Percentiles rank a stretch among this genome's conserved stretches.
Conservation (phyloP, 2,329 filamentous ascomycete genomes). For the Hypoxylon sp. region DNA sequence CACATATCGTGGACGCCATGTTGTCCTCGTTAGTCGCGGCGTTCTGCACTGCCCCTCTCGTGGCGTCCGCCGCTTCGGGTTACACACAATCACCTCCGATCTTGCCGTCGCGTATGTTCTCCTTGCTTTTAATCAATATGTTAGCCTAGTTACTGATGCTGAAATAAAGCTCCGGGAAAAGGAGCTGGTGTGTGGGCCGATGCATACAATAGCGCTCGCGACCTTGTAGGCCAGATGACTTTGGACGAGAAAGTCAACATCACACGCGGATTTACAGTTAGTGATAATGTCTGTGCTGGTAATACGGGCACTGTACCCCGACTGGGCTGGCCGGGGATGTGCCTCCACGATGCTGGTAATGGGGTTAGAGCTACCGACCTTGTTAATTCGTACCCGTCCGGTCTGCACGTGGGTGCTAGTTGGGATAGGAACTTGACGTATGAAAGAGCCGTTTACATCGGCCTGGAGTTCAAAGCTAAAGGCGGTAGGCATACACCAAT, state of each 20-base stretch:
- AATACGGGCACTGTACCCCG: constrained; percentile 64
- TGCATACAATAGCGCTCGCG: constrained; percentile 71
- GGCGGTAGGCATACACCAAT: constrained; percentile 55
- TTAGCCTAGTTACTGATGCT: constrained; percentile 2
- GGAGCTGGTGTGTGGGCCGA: constrained; percentile 65
- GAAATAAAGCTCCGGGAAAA: constrained; percentile 52
- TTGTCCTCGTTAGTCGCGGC: constrained; percentile 31
- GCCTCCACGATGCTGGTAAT: constrained; percentile 66
- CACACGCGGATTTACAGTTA: constrained; percentile 58
- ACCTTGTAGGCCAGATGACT: constrained; percentile 73
- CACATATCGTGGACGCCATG: constrained; percentile 39
- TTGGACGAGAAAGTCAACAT: constrained; percentile 74
- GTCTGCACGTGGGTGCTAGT: constrained; percentile 63
- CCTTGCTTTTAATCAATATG: background rate
- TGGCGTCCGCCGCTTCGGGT: constrained; percentile 32
- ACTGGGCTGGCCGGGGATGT: constrained; percentile 63
- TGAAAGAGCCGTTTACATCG: constrained; percentile 67
- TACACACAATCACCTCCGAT: constrained; percentile 52
- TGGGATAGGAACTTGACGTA: constrained; percentile 71
- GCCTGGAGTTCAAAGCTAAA: constrained; percentile 69
- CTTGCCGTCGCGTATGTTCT: constrained; percentile 53
- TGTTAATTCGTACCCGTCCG: constrained; percentile 65
- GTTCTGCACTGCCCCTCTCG: constrained; percentile 38
- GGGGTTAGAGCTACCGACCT: constrained; percentile 65
- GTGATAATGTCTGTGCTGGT: constrained; percentile 67